Evolutionary conservation across 1,284 basidiomycete species (phyloP), one percentile per base, ranked within the genome.

Genomic region (Kwoniella shivajii): DNA sequence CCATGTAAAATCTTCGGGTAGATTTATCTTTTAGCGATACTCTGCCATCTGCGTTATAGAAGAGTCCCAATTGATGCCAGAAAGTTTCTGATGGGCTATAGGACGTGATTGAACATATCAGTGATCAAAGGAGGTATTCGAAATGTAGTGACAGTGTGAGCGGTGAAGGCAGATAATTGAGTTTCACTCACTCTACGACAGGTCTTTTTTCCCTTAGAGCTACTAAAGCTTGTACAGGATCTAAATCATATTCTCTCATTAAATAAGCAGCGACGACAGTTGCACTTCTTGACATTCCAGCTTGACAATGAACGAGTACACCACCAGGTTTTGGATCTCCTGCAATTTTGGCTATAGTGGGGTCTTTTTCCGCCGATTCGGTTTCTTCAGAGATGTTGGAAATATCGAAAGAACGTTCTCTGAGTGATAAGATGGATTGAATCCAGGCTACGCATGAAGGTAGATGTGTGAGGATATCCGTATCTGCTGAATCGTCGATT

Each of bases 281-380:
- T 14, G 87, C 85, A 63, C 88, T 90, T 24, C 91, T 84, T 67
- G 89, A 91, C 77, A 91, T 83, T 24, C 90, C 90, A 24, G 89
- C 90, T 61, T 89, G 85, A 72, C 91, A 93, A 74, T 94, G 91
- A 0, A 93, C 88, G 16, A 93, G 80, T 0, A 94, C 87, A 1
- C 87, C 87, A 27, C 86, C 81, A 0, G 84, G 84, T 66, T 87
- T 88, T 67, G 86, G 66, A 27, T 56, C 49, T n/a, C 47, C 50
- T 13, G 65, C 63, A 4, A 55, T 51, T 6, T 4, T 33, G 11
- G 60, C 51, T 14, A 68, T 64, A 20, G n/a, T 38, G 0, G 44
- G 29, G 18, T 49, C 47, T 11, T 6, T 45, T 4, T 37, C 26
- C 6, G 18, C 16, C 4, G 37, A 36, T 29, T 46, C n/a, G 13